Evolutionary conservation across 2,329 filamentous ascomycete species (phyloP), one percentile per base, ranked within the genome.

Genomic region (Nemania sp.): DNA sequence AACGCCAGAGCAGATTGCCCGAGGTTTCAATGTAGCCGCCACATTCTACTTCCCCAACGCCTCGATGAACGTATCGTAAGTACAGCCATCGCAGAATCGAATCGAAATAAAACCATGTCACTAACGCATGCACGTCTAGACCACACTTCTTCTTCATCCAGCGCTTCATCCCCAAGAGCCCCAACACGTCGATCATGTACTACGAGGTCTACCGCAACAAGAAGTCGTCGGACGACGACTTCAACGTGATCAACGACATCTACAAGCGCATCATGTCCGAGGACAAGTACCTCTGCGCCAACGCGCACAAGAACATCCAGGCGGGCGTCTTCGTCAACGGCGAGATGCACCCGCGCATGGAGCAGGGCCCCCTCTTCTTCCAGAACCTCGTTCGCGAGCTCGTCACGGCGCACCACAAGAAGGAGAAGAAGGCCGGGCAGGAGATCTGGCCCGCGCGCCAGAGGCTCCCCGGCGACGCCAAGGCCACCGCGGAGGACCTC

Each of bases 141-240:
- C 69, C 69, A 15, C 69, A 90, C 78, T 90, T 90, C 77, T 86
- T 90, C 79, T 88, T 89, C 80, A 85, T 90, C 62, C 87, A 90
- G 75, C 82, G 87, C 66, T 89, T 90, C 77, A 81, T 90, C 13
- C 89, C 89, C 13, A 83, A 79, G 55, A 80, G 82, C 1, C 80
- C 88, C 0, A 81, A 79, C 41, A 83, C 78, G 49, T 86, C 85
- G 1, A 80, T 81, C 45, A 90, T 91, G 85, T 82, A 82, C 64
- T 90, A 90, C 77, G 87, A 91, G 74, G 85, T 90, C 57, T 90
- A 84, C 81, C 83, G 87, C 67, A 87, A 90, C 82, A 88, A 87
- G 75, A 79, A 86, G 75, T 85, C 87, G 3, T 82, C 82, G n/a
- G 85, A 89, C 18, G 84, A 85, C 27, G 85, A 89, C 66, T 90